Evolutionary conservation across 495 filamentous ascomycete genomes (phyloP), one percentile per base, ranked within the genome.

Genomic region (Xylaria longipes): DNA sequence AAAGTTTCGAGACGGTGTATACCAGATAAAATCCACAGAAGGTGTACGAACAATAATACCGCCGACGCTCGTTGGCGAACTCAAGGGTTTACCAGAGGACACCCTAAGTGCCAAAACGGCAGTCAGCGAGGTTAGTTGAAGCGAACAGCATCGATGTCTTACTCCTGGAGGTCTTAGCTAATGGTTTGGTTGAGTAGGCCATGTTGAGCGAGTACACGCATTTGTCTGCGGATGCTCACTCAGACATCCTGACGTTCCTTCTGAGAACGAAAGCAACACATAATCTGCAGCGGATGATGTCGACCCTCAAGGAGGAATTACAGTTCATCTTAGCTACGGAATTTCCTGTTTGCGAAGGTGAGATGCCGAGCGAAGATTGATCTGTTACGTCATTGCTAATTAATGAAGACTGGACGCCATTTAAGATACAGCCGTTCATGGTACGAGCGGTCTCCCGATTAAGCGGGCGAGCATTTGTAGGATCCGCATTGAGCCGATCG

Each of bases 21-120:
- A 80, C 41, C 76, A 80, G 62, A 79, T 83, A 71, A 82, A 77
- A 73, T 77, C 79, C 9, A 83, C 80, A 35, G 80, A 83, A 71
- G 81, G 81, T 29, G 68, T 76, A 46, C 78, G 81, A 57, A 76
- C 77, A 45, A 75, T 80, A 58, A 76, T 82, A 37, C 81, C 80
- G 22, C 69, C 79, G 9, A 76, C 75, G 33, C 71, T 80, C 46
- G 73, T 81, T 14, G 74, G 75, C 14, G 81, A 83, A 74, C 70
- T 83, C 29, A 83, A 82, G 70, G 78, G 79, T 27, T 71, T 83
- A 25, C 81, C 81, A 5, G 81, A 83, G 29, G 78, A 81, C 50
- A 77, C 71, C 29, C 68, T 81, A 14, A 81, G 80, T 45, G 77
- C 78, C 6, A 81, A 76, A 61, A 79, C 78, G n/a, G 80, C 80